These are phyloP conservation scores for Trametes gibbosa DNA, from an alignment of 768 basidiomycete genomes.

Conservation along the genomic window DNA sequence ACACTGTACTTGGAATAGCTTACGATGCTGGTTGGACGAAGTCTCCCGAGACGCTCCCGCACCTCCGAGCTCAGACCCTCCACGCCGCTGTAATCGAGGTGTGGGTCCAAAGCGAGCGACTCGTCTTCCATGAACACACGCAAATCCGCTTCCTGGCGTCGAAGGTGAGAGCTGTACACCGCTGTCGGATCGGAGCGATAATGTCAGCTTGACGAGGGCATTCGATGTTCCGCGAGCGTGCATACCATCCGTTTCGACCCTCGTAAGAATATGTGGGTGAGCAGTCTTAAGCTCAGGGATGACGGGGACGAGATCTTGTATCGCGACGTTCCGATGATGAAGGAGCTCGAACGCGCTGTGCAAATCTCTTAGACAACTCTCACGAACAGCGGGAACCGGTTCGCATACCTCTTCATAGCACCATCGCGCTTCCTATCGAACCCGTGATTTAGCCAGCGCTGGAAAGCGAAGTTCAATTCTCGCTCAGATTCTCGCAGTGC, in stretches of 20 bases:
- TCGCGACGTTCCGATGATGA: slow-evolving; percentile 51
- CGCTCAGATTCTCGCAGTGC: too few species aligned
- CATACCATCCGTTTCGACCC: slow-evolving; percentile 73
- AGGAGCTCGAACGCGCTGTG: slow-evolving; percentile 76
- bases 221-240: not conserved
- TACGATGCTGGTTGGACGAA: slow-evolving; percentile 71
- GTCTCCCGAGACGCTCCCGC: slow-evolving; percentile 54
- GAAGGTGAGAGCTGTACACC: slow-evolving; percentile 58
- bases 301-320: slow-evolving; percentile 38
- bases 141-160: slow-evolving; percentile 75
- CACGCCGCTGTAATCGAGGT: slow-evolving; percentile 66
- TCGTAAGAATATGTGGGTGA: slow-evolving; percentile 49
- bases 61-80: slow-evolving; percentile 76
- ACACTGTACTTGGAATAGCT: slow-evolving; percentile 14
- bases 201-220: not conserved
- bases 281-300: slow-evolving; percentile 52
- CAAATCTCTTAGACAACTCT: not conserved
- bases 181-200: slow-evolving; percentile 41
- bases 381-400: not conserved
- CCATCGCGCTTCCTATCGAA: slow-evolving; percentile 43
- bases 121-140: slow-evolving; percentile 76
- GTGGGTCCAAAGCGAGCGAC: slow-evolving; percentile 60
- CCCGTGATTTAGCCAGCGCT: slow-evolving; percentile 46
- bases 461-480: not conserved
- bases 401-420: slow-evolving; percentile 38